phyloP scores from a whole-genome alignment of 345 rosid species.

The Raphanus sativus region DNA sequence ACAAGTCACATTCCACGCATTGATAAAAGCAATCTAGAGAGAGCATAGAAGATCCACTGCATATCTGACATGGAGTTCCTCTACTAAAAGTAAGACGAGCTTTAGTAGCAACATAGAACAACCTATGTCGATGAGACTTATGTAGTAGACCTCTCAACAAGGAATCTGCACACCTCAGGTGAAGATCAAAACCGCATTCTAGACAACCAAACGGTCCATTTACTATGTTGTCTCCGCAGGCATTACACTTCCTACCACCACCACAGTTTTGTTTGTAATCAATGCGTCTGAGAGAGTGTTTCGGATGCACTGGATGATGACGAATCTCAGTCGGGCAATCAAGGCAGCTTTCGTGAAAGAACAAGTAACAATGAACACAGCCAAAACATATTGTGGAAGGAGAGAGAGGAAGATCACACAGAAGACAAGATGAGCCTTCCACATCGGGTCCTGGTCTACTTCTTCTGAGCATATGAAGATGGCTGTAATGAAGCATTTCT shows the following conservation, averaged over 20 bases:
- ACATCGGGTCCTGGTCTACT: constrained; percentile 4
- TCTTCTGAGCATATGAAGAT: not conserved
- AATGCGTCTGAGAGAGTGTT: constrained; percentile 19
- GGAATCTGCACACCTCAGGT: constrained; percentile 12
- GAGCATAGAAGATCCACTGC: too few relatives aligned
- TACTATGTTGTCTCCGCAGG: not conserved
- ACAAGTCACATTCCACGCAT: constrained; percentile 17
- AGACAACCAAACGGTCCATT: constrained; percentile 14
- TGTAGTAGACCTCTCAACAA: constrained; percentile 8
- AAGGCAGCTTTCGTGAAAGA: constrained; percentile 16
- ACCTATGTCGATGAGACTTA: constrained; percentile 24
- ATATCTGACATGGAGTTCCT: too few relatives aligned
- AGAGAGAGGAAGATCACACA: not conserved
- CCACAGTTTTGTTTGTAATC: not conserved
- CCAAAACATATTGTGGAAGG: not conserved
- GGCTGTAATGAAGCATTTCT: not conserved
- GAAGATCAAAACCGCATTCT: constrained; percentile 1
- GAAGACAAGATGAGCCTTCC: not conserved
- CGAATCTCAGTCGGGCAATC: not conserved
- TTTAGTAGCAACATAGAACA: too few relatives aligned
- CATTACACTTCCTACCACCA: not conserved
- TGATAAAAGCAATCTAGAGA: constrained; percentile 14
- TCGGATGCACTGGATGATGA: constrained; percentile 21
- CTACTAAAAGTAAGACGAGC: too few relatives aligned
- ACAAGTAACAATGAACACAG: constrained; percentile 14